Evolutionary conservation across 2,329 filamentous ascomycete species (phyloP), one percentile per base, ranked within the genome.

Genomic region (Penicillium janthinellum): DNA sequence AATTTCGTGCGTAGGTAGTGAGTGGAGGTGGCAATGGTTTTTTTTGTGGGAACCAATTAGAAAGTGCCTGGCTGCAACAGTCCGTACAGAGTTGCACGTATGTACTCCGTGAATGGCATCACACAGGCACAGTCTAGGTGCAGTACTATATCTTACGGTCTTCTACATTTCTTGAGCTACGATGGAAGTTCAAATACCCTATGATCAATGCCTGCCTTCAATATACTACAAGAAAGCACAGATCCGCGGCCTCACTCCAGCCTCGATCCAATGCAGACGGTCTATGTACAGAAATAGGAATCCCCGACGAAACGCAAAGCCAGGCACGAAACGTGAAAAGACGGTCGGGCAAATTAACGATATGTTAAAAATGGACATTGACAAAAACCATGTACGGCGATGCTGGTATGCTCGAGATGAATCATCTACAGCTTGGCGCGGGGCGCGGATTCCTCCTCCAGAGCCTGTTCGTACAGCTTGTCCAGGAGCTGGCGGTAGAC

Each of bases 381-480:
- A 37, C 15, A 20, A 2, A 20, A 4, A 12, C 15, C 25, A 22
- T 10, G 45, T 3, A 6, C 20, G 6, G 34, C 22, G 5, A 45
- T 45, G 35, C 20, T 4, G 39, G 22, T 28, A 20, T 53, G 50
- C 14, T 14, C 15, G 15, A 3, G 38, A 28, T 17, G 14, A 34
- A 14, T 31, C 28, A 53, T 25, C 64, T 75, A 79, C 53, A 79
- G 69, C 69, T 77, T 80, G 34, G 78, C 75, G 54, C 71, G 77
- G 15, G 75, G 72, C 45, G 72, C 67, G n/a, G 69, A 72, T 49
- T 75, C 61, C 56, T 73, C 73, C 31, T 73, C 75, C n/a, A 73
- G 63, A 14, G 81, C 81, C 70, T 87, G 83, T 34, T 81, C 82
- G 67, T 90, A 90, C 67, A 88, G 79, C 62, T 83, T 79, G 64